These are phyloP conservation scores for Myxozyma sirexii DNA, from an alignment of 805 yeast genomes.

Conservation along the genomic window DNA sequence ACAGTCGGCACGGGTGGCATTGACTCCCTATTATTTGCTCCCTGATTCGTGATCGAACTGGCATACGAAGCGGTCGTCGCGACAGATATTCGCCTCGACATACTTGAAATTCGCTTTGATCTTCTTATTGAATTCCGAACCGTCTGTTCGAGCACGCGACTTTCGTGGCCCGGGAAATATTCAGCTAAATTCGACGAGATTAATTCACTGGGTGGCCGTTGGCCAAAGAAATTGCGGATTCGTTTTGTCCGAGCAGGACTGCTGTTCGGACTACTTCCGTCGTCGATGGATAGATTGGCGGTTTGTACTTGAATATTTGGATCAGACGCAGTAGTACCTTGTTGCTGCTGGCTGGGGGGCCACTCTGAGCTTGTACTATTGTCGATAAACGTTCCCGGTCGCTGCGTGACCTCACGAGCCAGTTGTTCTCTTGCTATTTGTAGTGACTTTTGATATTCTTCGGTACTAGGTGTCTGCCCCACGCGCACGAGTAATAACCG, in stretches of 20 bases:
- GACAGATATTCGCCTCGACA: conserved; percentile 40
- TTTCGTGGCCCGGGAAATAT: conserved; percentile 84
- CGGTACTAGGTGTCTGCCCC: conserved; percentile 58
- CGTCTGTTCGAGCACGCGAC: conserved; percentile 72
- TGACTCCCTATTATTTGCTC: conserved; percentile 21
- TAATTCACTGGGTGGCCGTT: conserved; percentile 90
- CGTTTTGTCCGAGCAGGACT: conserved; percentile 28
- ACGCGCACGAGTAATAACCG: conserved; percentile 69
- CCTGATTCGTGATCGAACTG: conserved; percentile 12
- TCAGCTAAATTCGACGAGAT: conserved; percentile 87
- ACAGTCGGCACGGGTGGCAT: conserved; percentile 44
- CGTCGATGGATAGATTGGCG: not conserved
- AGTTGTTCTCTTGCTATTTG: conserved; percentile 32
- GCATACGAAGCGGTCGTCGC: conserved; percentile 40
- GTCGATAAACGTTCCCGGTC: conserved; percentile 24
- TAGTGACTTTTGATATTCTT: conserved; percentile 38
- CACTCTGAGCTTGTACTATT: not conserved
- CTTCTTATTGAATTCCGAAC: conserved; percentile 81
- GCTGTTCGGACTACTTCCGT: not conserved
- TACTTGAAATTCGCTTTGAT: conserved; percentile 62
- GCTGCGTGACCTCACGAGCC: conserved; percentile 23
- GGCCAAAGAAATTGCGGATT: conserved; percentile 66
- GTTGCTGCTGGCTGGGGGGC: not conserved
- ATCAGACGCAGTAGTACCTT: not conserved
- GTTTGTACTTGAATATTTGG: not conserved